Evolutionary conservation across 2,329 filamentous ascomycete species (phyloP), one percentile per base, ranked within the genome.

Genomic region (Sclerotinia nivalis): DNA sequence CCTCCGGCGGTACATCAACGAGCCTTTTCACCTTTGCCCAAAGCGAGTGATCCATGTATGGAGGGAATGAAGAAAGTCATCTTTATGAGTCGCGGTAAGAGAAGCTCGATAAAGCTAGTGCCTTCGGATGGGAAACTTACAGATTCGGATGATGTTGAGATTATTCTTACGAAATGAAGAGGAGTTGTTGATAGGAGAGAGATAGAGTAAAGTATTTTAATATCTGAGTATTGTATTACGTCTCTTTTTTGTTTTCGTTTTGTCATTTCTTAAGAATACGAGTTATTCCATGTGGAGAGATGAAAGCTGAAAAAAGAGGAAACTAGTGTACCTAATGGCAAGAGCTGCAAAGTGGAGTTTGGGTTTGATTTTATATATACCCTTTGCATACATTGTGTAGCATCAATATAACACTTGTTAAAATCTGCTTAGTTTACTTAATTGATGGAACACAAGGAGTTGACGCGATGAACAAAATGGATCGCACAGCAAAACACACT

Each of bases 41-140:
- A 55, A 28, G 15, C 25, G 22, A 8, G n/a, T 10, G 65, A 67
- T 31, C 40, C 65, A 9, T 40, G 45, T 40, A 31, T 54, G 10
- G 37, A 31, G 2, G 62, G 49, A 37, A 66, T 59, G 52, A 58
- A 59, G 13, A 67, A 60, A 28, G 34, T 45, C 0, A 69, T 69
- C 9, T 64, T 69, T 20, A 55, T 64, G 25, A 64, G 49, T 54
- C 45, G n/a, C 3, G 58, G 67, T 12, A 55, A 69, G 49, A 47
- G 67, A 67, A 60, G 43, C 31, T 67, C 54, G 8, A 64, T 69
- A 18, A 54, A 69, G 47, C 34, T 54, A 18, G 52, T 64, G n/a
- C 67, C 67, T 47, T 62, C 58, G 7, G 20, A 54, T 55, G 47
- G 25, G 20, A 45, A 69, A n/a, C 10, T 18, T 49, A 60, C 13